Evolutionary conservation across 805 yeast species (phyloP).

Genomic region (Novakomyces olei): DNA sequence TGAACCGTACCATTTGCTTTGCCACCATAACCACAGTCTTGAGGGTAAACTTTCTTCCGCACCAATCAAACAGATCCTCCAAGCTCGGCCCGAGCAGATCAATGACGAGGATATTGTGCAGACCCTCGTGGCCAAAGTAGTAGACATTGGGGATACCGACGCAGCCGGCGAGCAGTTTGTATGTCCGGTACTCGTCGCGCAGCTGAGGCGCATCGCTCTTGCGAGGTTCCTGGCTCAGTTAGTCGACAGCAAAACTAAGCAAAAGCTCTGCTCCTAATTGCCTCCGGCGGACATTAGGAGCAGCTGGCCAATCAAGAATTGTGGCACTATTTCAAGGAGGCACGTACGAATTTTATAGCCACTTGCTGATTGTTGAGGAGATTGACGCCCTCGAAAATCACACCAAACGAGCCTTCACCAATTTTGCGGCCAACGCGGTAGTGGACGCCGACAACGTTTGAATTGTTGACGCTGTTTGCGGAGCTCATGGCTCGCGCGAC

Average conservation of each 20-base stretch:
- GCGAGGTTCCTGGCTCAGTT: slow-evolving; percentile 62
- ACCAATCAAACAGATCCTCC: slow-evolving; percentile 96
- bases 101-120: slow-evolving; percentile 83
- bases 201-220: slow-evolving; percentile 94
- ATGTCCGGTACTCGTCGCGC: slow-evolving; percentile 90
- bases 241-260: background rate
- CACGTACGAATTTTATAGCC: slow-evolving; percentile 64
- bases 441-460: slow-evolving; percentile 75
- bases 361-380: slow-evolving; percentile 79
- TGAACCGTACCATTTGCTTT: slow-evolving; percentile 69
- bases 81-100: slow-evolving; percentile 88
- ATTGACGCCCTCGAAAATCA: slow-evolving; percentile 86
- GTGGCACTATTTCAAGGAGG: background rate
- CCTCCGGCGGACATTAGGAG: background rate
- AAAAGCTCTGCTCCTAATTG: too few species aligned
- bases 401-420: slow-evolving; percentile 97
- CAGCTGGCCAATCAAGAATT: background rate
- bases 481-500: background rate
- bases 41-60: slow-evolving; percentile 69
- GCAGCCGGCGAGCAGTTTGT: slow-evolving; percentile 61
- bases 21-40: slow-evolving; percentile 88
- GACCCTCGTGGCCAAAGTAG: slow-evolving; percentile 94
- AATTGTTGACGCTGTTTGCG: slow-evolving; percentile 17
- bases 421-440: slow-evolving; percentile 92
- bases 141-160: slow-evolving; percentile 89